Conservation (phyloP, 1,139 yeast genomes). For the Yamadazyma buinensis region DNA sequence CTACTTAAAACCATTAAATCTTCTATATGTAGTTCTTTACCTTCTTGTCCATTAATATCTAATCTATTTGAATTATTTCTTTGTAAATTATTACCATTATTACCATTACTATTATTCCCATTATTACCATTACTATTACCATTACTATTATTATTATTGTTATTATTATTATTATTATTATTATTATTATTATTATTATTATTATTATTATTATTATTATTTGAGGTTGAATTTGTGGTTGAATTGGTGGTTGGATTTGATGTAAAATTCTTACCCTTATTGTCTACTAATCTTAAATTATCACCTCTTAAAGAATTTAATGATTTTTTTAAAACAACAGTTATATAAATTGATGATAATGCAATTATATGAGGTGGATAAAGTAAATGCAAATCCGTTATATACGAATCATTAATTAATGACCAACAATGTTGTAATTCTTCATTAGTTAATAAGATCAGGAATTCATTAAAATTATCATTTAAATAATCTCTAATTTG, state of each 20-base stretch:
- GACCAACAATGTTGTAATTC: constrained; percentile 90
- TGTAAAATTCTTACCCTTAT: constrained; percentile 4
- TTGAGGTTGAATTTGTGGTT: too few species aligned
- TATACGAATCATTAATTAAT: constrained; percentile 81
- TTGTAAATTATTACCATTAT: background rate
- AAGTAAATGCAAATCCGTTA: constrained; percentile 77
- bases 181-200: background rate
- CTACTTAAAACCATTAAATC: constrained; percentile 27
- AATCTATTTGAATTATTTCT: background rate
- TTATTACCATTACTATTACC: background rate
- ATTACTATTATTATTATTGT: background rate
- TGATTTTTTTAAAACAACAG: constrained; percentile 53
- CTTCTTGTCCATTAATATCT: background rate
- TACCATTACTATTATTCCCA: background rate
- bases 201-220: background rate
- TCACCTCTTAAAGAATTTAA: constrained; percentile 13
- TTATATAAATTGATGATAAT: constrained; percentile 71
- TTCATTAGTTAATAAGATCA: constrained; percentile 50
- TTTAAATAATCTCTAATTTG: constrained; percentile 52
- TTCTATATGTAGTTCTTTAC: constrained; percentile 30
- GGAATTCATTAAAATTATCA: constrained; percentile 22
- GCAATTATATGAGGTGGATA: constrained; percentile 94
- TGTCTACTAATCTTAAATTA: background rate
- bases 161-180: constrained; percentile 8
- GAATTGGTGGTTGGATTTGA: too few species aligned